Evolutionary conservation across 2,329 filamentous ascomycete genomes (phyloP), one percentile per base, ranked within the genome.

Genomic region (Pseudopyricularia javanii): DNA sequence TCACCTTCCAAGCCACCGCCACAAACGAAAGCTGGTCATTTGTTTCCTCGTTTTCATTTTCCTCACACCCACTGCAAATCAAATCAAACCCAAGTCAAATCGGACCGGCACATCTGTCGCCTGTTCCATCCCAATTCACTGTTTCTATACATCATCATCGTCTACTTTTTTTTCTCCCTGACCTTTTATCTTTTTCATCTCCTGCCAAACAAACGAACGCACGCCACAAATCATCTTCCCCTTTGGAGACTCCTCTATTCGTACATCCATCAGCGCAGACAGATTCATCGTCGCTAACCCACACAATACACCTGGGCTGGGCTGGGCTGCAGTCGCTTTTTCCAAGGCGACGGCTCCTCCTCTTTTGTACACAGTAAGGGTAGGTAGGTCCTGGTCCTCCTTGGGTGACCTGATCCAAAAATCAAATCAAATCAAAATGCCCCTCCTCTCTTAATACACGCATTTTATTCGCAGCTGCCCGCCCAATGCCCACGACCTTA

Each of bases 401-500:
- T n/a, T n/a, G n/a, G n/a, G 37, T 43, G 37, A 43, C 37, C 37
- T 43, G 37, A 43, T 20, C 37, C 37, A n/a, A n/a, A n/a, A n/a
- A n/a, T n/a, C n/a, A n/a, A n/a, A n/a, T n/a, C n/a, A n/a, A n/a
- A n/a, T n/a, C n/a, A n/a, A n/a, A n/a, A n/a, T n/a, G n/a, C n/a
- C n/a, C n/a, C n/a, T n/a, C n/a, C n/a, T n/a, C n/a, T n/a, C n/a
- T n/a, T n/a, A n/a, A n/a, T n/a, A n/a, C n/a, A n/a, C n/a, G n/a
- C n/a, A n/a, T 30, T 30, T 30, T 30, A 30, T 30, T 30, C 28
- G 28, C 28, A 30, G 5, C 28, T 30, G n/a, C 43, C 14, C 48
- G 26, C 26, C 47, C 49, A 50, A 30, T 50, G 35, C 26, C 35
- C 34, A 51, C 50, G 34, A 40, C 50, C 50, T 43, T 51, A 51